Percentiles rank a stretch among this genome's conserved stretches.
Evolutionary conservation across 495 filamentous ascomycete genomes (phyloP).

Genomic region (Penicillium waksmanii): DNA sequence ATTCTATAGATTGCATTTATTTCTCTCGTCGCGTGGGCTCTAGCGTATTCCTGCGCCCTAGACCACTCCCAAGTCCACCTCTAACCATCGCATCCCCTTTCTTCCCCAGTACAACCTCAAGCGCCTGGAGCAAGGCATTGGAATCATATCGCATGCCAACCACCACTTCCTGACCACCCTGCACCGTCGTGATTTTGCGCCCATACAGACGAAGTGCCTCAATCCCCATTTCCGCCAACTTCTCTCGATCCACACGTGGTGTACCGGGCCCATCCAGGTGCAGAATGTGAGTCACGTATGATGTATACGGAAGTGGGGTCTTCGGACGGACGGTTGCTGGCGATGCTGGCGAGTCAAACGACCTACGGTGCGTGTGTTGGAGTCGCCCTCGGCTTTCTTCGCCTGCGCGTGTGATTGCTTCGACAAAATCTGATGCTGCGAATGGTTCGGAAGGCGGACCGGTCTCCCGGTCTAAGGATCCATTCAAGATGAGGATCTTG

Average conservation of each 20-base stretch:
- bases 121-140: slow-evolving; percentile 69
- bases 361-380: slow-evolving; percentile 8
- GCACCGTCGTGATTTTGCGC: slow-evolving; percentile 51
- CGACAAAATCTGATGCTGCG: slow-evolving; percentile 75
- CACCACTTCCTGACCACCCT: slow-evolving; percentile 30
- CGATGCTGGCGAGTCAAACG: slow-evolving; percentile 9
- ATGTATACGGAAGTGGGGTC: slow-evolving; percentile 38
- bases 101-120: slow-evolving; percentile 77
- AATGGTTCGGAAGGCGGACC: slow-evolving; percentile 63
- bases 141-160: slow-evolving; percentile 75
- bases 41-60: slow-evolving; percentile 71
- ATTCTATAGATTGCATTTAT: slow-evolving; percentile 3
- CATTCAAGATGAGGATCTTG: slow-evolving; percentile 88
- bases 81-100: slow-evolving; percentile 58
- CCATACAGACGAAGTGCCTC: slow-evolving; percentile 78
- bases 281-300: slow-evolving; percentile 83
- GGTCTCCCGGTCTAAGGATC: slow-evolving; percentile 82
- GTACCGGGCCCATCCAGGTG: slow-evolving; percentile 74
- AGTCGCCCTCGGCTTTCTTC: slow-evolving; percentile 48
- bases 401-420: slow-evolving; percentile 70
- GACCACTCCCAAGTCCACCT: slow-evolving; percentile 46
- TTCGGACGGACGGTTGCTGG: slow-evolving; percentile 18
- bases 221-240: slow-evolving; percentile 69
- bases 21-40: slow-evolving; percentile 43
- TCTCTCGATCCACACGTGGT: slow-evolving; percentile 69